Base-by-base conservation (phyloP, 306 rosid species). In the Vachellia pachyceras region DNA sequence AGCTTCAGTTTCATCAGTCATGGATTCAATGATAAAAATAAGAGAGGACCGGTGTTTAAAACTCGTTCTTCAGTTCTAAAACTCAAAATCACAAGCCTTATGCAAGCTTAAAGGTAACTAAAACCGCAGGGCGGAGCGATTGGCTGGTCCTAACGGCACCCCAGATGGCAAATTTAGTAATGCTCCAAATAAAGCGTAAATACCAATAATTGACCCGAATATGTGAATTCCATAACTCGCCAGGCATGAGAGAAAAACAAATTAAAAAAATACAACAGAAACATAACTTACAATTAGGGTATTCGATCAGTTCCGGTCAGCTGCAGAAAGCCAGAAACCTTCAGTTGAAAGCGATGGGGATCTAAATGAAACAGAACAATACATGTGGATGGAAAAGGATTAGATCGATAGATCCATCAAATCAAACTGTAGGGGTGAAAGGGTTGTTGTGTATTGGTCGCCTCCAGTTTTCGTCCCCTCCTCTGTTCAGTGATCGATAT, bases 381-480 rank as follows among this genome's bases (percentile, higher is more conserved):
- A 85, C 89, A 83, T 86, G 92, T 68, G 94, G 89, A 81, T 87
- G 68, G 41, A 80, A 86, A 74, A 84, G 82, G 45, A 84, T 84
- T 88, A 88, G 97, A 95, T 95, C 97, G 80, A 82, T 55, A 91
- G 97, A 94, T 94, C 92, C 84, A 89, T 84, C 89, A 80, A 82
- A 82, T 82, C 82, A 80, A 73, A 79, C 85, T 11, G 69, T 22
- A 77, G 84, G 78, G 79, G 58, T 65, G 84, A 82, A 77, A 87
- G 91, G 92, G n/a, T n/a, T n/a, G 89, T 85, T 77, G 82, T 15
- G 54, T 76, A 35, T 70, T 64, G 78, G 81, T 37, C 36, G 80
- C 20, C n/a, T n/a, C 61, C 61, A 18, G 25, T 54, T 54, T 54
- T 54, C 25, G n/a, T 7, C 77, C 18, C 54, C 10, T 15, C 39